Base-by-base conservation (phyloP, 192 early-diverging fungal genomes). In the Lobosporangium transversale region DNA sequence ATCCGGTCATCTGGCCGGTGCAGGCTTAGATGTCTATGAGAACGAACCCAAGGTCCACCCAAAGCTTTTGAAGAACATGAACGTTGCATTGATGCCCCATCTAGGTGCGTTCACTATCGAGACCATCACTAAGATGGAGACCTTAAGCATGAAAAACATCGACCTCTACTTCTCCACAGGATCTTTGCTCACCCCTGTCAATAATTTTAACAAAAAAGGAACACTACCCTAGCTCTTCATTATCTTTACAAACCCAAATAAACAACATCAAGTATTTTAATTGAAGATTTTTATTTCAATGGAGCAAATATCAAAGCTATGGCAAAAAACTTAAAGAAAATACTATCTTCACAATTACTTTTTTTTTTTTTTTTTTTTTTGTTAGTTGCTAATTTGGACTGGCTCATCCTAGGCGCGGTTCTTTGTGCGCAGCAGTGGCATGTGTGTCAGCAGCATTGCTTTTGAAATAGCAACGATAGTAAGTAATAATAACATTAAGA, bases 1-100 rank as follows among this genome's bases (percentile, higher is more conserved):
- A 21, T 60, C 62, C 7, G 82, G 83, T 11, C 68, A 81, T 24
- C 33, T 85, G 14, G 70, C 58, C 0, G 83, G 82, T 15, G 83
- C 83, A 1, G 83, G 82, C 2, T 36, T 85, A 21, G 83, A 85
- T 66, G 83, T 85, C 32, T 83, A 84, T 80, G 83, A 85, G 43
- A 31, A 74, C 8, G 83, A 85, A 40, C 83, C 83, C 17, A 64
- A 80, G 48, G 51, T 74, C 15, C 63, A 68, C 14, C 61, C 80
- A 8, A 36, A 54, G n/a, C 56, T 74, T 32, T 31, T 84, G 23
- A 62, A 63, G 29, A 67, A 57, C 40, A 66, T 75, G 71, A 66
- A 75, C 31, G 71, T 75, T n/a, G 47, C 71, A 10, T 47, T 75
- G 43, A 75, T 75, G 71, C 71, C 71, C 45, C 71, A 75, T 29